These are phyloP conservation scores for Clarireedia hainanense DNA, from an alignment of 2,329 filamentous ascomycete genomes.

Conservation along the genomic window DNA sequence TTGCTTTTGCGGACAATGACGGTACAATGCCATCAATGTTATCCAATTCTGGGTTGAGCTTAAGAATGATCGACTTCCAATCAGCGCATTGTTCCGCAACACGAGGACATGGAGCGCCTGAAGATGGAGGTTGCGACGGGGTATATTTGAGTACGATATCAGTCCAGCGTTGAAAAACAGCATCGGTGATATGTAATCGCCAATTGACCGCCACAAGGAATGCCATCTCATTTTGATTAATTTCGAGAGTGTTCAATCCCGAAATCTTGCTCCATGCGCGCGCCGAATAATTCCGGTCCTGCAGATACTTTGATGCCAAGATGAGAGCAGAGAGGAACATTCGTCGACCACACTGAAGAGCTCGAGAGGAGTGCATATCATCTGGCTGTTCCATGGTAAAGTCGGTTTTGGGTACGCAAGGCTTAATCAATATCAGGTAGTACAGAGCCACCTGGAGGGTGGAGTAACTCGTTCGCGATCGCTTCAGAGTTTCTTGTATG, in stretches of 20 bases:
- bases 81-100: constrained; percentile 30
- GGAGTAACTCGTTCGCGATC: constrained; percentile 94
- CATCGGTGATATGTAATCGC: constrained; percentile 88
- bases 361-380: constrained; percentile 63
- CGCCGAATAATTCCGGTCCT: constrained; percentile 96
- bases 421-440: constrained; percentile 90
- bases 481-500: constrained; percentile 92
- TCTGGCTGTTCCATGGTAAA: constrained; percentile 80
- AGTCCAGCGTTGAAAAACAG: constrained; percentile 86
- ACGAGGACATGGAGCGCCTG: constrained; percentile 31
- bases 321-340: constrained; percentile 97
- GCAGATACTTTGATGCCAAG: constrained; percentile 92
- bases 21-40: constrained; percentile 48
- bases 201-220: constrained; percentile 87
- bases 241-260: constrained; percentile 84
- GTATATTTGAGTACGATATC: constrained; percentile 84
- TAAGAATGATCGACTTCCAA: constrained; percentile 52
- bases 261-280: constrained; percentile 99
- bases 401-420: constrained; percentile 74
- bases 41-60: constrained; percentile 48
- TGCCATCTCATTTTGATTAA: constrained; percentile 92
- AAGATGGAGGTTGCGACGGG: constrained; percentile 45
- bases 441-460: constrained; percentile 95
- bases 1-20: constrained; percentile 16
- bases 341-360: constrained; percentile 88